Percentiles rank a stretch among this genome's conserved stretches.
Evolutionary conservation across 768 basidiomycete genomes (phyloP).

Genomic region (Polyporus arcularius): DNA sequence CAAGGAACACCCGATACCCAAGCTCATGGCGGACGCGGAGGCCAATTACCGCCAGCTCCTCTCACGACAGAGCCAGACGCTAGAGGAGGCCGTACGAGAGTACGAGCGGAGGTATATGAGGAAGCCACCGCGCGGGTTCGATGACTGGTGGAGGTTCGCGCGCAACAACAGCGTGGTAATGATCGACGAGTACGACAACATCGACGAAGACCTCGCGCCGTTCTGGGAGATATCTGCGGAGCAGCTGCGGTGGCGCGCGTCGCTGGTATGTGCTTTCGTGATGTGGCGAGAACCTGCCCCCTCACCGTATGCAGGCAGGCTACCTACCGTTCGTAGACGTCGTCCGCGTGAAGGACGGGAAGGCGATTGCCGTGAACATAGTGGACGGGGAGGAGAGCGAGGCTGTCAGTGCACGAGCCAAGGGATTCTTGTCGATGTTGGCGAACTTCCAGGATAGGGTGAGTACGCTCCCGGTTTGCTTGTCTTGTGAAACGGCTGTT

Average conservation of each 20-base stretch:
- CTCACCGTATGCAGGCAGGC: conserved; percentile 52
- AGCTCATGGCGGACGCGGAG: conserved; percentile 84
- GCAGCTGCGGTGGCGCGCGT: conserved; percentile 67
- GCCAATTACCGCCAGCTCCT: conserved; percentile 66
- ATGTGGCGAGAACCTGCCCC: not conserved
- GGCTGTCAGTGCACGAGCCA: conserved; percentile 77
- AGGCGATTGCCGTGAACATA: conserved; percentile 58
- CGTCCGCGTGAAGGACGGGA: conserved; percentile 74
- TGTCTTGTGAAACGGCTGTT: no score
- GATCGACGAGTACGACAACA: conserved; percentile 86
- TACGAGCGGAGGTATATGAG: conserved; percentile 79
- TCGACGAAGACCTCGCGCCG: conserved; percentile 79
- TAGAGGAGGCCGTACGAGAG: conserved; percentile 77
- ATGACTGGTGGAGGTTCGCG: conserved; percentile 86
- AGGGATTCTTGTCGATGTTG: conserved; percentile 76
- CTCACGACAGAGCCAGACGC: conserved; percentile 74
- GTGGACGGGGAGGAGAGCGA: conserved; percentile 56
- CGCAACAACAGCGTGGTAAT: conserved; percentile 71
- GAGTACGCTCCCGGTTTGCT: conserved; percentile 20
- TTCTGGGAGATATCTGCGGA: conserved; percentile 77
- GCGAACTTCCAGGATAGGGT: conserved; percentile 68
- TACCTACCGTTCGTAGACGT: conserved; percentile 82
- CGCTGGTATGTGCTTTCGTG: conserved; percentile 46
- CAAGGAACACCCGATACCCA: conserved; percentile 78
- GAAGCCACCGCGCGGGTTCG: conserved; percentile 88